Base-by-base conservation (phyloP, 306 rosid species). In the Inga laurina region DNA sequence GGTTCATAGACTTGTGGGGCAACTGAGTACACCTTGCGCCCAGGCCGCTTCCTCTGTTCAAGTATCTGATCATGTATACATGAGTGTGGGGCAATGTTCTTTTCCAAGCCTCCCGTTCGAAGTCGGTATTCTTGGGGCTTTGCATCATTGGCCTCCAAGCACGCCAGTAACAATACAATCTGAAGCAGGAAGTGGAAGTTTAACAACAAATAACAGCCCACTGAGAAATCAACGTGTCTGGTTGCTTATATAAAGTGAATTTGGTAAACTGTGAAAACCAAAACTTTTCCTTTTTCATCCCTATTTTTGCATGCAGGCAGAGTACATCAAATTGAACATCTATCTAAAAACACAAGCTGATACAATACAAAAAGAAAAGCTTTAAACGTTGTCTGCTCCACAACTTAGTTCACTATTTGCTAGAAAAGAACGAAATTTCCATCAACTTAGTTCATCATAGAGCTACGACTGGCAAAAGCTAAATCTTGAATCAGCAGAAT, bases 31-130 rank as follows among this genome's bases (percentile, higher is more conserved):
- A 94, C 97, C 88, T 94, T 90, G 43, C 67, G 93, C 86, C 98
- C 98, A 74, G 99, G 99, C 83, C 89, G 91, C 87, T 94, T 89
- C 77, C 96, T 90, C 82, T 91, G 95, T 87, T 92, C 98, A 14
- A 97, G 89, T 86, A 97, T 94, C 87, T 97, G 94, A 78, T 94
- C 99, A 75, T 97, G 97, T 72, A 97, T 94, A 88, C 99, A 97
- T 39, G 99, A 92, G 87, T 97, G 99, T 18, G 98, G 94, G 75
- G 83, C 93, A 82, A 89, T 68, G 81, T 82, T 90, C 85, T 83
- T 87, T 77, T 86, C 89, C 24, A 84, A 61, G 64, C 83, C 85
- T 70, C 84, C 88, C 86, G 86, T 76, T 77, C 82, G 91, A 76
- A 75, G 83, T 46, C 61, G 81, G 39, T 72, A 83, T 37, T 91